These are phyloP conservation scores for Jaminaea rosea DNA, from an alignment of 1,284 basidiomycete species.

Conservation along the genomic window DNA sequence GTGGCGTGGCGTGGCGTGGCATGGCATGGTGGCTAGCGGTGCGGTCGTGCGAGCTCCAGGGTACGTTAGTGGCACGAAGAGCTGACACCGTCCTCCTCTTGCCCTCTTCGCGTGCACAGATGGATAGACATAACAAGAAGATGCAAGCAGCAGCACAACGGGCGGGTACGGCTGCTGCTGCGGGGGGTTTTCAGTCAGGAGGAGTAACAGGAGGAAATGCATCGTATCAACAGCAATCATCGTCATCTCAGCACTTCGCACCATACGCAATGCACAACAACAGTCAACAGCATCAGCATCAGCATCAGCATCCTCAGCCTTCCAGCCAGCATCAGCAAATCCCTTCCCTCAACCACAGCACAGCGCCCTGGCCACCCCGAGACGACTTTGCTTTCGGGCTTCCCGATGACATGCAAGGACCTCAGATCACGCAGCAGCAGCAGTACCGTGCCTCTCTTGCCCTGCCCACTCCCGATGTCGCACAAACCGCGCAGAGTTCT, in stretches of 20 bases:
- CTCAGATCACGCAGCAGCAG: neutral
- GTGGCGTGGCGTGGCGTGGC: neutral
- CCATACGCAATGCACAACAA: constrained; percentile 5
- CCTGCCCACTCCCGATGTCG: no score
- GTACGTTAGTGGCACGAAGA: neutral
- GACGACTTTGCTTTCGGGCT: constrained; percentile 64
- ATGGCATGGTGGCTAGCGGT: no score
- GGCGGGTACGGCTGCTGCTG: no score
- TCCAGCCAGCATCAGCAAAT: neutral
- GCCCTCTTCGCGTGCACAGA: constrained; percentile 50
- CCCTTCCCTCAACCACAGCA: neutral
- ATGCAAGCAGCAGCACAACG: constrained; percentile 78
- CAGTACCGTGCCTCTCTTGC: no score
- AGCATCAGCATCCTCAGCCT: constrained; percentile 2
- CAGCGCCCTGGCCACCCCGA: neutral
- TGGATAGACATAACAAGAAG: constrained; percentile 98
- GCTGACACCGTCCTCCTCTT: neutral
- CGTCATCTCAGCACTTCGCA: neutral
- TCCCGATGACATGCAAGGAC: constrained; percentile 51
- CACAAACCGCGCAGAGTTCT: no score
- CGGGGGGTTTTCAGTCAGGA: no score
- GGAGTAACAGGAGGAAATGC: no score
- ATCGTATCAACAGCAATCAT: constrained; percentile 7
- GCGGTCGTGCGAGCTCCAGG: neutral
- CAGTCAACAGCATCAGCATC: constrained; percentile 10